These are phyloP conservation scores for Stemphylium beticola DNA, from an alignment of 2,329 filamentous ascomycete species.

Conservation along the genomic window DNA sequence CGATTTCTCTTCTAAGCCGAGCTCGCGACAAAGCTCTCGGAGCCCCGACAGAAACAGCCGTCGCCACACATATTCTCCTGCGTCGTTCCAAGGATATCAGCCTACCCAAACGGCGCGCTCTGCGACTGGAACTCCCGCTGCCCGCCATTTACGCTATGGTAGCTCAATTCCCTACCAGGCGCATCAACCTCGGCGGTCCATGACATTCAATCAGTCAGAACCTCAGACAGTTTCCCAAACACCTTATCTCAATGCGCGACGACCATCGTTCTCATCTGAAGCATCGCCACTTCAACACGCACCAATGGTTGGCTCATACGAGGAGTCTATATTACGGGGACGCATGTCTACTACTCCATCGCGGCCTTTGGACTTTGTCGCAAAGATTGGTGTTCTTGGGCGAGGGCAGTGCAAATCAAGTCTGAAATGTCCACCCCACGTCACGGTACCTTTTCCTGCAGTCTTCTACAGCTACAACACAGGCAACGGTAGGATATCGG, in stretches of 20 bases:
- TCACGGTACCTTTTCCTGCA: slow-evolving; percentile 87
- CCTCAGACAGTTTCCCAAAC: slow-evolving; percentile 52
- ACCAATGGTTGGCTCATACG: slow-evolving; percentile 96
- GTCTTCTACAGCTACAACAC: slow-evolving; percentile 93
- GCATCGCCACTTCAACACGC: slow-evolving; percentile 82
- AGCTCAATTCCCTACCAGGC: slow-evolving; percentile 72
- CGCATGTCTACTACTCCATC: slow-evolving; percentile 97
- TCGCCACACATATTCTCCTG: slow-evolving; percentile 75
- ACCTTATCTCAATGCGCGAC: slow-evolving; percentile 58
- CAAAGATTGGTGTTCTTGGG: slow-evolving; percentile 92
- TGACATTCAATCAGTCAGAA: slow-evolving; percentile 61
- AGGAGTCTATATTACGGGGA: slow-evolving; percentile 92
- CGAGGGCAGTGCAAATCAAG: slow-evolving; percentile 86
- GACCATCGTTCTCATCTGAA: slow-evolving; percentile 77
- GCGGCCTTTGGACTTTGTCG: slow-evolving; percentile 88
- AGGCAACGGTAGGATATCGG: slow-evolving; percentile 69
- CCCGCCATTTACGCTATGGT: slow-evolving; percentile 61
- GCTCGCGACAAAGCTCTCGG: slow-evolving; percentile 44
- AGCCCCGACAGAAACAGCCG: slow-evolving; percentile 61
- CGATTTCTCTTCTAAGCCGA: slow-evolving; percentile 62
- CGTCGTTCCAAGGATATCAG: slow-evolving; percentile 60
- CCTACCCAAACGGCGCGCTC: slow-evolving; percentile 48
- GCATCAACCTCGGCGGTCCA: slow-evolving; percentile 77
- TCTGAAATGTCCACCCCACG: slow-evolving; percentile 85
- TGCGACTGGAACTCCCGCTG: slow-evolving; percentile 38